Evolutionary conservation across 805 yeast species (phyloP).

Genomic region (Candida broadrunensis): DNA sequence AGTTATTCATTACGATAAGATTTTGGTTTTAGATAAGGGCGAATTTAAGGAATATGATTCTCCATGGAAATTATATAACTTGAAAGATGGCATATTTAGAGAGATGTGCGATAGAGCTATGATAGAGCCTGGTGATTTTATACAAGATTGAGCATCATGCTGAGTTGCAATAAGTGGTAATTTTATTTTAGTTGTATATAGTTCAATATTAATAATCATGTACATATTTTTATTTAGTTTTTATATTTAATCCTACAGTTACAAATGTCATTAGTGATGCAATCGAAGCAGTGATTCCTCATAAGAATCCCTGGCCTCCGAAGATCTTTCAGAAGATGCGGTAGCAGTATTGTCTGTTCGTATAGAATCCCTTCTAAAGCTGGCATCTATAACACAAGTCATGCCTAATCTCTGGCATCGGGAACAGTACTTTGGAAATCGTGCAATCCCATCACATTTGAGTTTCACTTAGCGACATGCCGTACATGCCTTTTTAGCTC

Average conservation of each 20-base stretch:
- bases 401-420: background rate
- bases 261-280: no score
- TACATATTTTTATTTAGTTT: no score
- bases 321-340: no score
- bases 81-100: constrained; percentile 23
- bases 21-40: constrained; percentile 35
- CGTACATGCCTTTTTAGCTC: background rate
- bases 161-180: no score
- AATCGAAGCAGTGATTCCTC: no score
- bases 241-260: no score
- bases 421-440: background rate
- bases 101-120: constrained; percentile 37
- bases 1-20: constrained; percentile 32
- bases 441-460: background rate
- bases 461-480: background rate
- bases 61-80: constrained; percentile 27
- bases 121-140: constrained; percentile 25
- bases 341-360: no score
- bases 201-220: no score
- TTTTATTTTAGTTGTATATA: no score
- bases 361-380: background rate
- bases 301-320: no score
- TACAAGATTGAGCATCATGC: background rate
- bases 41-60: constrained; percentile 31
- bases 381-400: background rate